A percentile compares a stretch with the other conserved stretches of the same genome.
Evolutionary conservation across 176 grass and related monocot species (phyloP).

Genomic region (Ananas comosus): DNA sequence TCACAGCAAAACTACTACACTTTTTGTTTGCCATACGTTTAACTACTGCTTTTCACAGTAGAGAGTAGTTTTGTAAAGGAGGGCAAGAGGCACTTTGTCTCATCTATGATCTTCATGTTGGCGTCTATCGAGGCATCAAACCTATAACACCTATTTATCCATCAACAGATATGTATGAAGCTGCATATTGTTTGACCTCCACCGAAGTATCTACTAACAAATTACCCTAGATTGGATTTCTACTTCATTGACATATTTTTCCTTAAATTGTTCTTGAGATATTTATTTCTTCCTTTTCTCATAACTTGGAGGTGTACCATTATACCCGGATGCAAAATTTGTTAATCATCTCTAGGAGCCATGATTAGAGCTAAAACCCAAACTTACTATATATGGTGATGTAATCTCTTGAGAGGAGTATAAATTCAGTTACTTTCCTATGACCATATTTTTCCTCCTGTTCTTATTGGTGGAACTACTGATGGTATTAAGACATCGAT

Average conservation of each 20-base stretch:
- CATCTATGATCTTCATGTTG: too few species aligned
- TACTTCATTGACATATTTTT: neutral
- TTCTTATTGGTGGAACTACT: too few species aligned
- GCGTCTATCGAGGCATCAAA: too few species aligned
- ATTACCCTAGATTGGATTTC: neutral
- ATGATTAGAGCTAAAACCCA: neutral
- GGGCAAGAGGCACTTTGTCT: too few species aligned
- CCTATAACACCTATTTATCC: constrained; percentile 1
- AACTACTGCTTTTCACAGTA: too few species aligned
- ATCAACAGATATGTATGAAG: constrained; percentile 14
- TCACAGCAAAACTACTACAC: too few species aligned
- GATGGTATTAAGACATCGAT: too few species aligned
- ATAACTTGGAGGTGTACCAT: neutral
- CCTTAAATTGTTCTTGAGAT: neutral
- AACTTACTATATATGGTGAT: neutral
- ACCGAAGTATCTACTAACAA: neutral
- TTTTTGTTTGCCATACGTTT: too few species aligned
- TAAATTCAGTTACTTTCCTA: too few species aligned
- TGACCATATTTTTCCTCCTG: too few species aligned
- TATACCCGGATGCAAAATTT: neutral
- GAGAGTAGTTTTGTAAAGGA: too few species aligned
- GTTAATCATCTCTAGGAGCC: neutral
- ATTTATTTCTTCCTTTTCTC: neutral
- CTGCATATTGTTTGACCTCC: neutral
- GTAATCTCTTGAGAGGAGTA: too few species aligned